Percentiles rank a stretch among this genome's conserved stretches.
Evolutionary conservation across 805 yeast genomes (phyloP).

Genomic region (Kuraishia molischiana): DNA sequence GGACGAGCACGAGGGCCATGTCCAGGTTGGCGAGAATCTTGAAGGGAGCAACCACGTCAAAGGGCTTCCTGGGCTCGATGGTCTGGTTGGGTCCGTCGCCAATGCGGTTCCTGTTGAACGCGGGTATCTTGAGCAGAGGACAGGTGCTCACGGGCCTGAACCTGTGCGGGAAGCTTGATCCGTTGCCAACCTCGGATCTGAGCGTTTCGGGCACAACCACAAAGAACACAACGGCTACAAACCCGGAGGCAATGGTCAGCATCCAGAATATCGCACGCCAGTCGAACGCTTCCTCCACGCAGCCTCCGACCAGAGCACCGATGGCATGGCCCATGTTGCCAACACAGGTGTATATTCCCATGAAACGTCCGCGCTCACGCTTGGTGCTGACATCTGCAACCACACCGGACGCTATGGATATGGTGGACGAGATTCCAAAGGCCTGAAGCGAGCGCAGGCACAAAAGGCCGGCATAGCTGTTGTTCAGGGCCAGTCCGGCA

Average conservation of each 20-base stretch:
- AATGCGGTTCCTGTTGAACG: neutral
- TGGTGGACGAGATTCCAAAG: conserved; percentile 64
- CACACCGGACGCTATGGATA: conserved; percentile 60
- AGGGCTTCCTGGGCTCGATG: conserved; percentile 5
- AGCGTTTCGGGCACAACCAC: conserved; percentile 65
- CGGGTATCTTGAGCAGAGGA: conserved; percentile 1
- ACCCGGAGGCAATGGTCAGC: conserved; percentile 53
- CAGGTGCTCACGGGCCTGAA: conserved; percentile 2
- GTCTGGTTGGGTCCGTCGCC: neutral
- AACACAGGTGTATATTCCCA: conserved; percentile 57
- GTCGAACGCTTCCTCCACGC: conserved; percentile 38
- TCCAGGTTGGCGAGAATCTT: conserved; percentile 31
- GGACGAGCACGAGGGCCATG: conserved; percentile 38
- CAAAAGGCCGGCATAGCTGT: conserved; percentile 50
- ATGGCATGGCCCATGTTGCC: conserved; percentile 67
- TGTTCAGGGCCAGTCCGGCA: conserved; percentile 53
- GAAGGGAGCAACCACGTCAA: conserved; percentile 27
- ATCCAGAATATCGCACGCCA: conserved; percentile 84
- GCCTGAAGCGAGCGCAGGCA: conserved; percentile 68
- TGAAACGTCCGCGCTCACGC: conserved; percentile 58
- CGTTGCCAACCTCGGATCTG: conserved; percentile 66
- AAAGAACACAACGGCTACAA: conserved; percentile 22
- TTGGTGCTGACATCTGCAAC: conserved; percentile 66
- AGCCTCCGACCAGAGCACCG: conserved; percentile 64
- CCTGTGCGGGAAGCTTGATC: conserved; percentile 43